Conservation (phyloP, 495 filamentous ascomycete species). For the Cercophora sp. region DNA sequence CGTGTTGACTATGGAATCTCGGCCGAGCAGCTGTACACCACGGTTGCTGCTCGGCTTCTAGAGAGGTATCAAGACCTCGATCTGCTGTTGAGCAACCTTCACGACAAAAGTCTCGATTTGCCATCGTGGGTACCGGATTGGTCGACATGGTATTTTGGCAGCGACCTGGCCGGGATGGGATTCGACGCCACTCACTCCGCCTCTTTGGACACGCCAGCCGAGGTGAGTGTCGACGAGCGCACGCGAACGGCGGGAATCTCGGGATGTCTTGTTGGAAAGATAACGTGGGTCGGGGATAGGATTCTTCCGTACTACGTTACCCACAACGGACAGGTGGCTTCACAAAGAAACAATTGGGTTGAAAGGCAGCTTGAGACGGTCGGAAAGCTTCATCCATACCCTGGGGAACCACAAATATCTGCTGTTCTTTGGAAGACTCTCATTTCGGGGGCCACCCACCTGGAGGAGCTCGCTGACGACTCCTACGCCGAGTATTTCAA, state of each 20-base stretch:
- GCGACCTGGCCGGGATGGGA: neutral
- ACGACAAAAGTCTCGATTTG: neutral
- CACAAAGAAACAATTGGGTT: neutral
- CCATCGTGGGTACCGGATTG: slow-evolving; percentile 15
- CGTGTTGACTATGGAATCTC: neutral
- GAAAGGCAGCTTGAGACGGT: neutral
- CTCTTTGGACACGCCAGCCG: neutral
- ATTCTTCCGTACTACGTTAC: slow-evolving; percentile 3
- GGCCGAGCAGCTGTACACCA: neutral
- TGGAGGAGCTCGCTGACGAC: neutral
- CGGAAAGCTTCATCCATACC: neutral
- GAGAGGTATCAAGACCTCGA: neutral
- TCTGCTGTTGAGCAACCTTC: neutral
- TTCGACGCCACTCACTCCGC: neutral
- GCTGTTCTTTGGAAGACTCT: neutral
- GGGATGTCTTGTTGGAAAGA: slow-evolving; percentile 8
- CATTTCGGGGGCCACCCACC: neutral
- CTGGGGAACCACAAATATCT: neutral
- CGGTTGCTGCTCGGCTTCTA: neutral
- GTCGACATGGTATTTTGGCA: slow-evolving; percentile 12
- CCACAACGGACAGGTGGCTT: neutral
- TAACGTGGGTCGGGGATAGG: neutral
- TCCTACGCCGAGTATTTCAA: slow-evolving; percentile 1
- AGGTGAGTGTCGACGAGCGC: neutral
- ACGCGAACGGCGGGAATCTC: neutral